Percentiles rank a stretch among this genome's conserved stretches.
These are phyloP conservation scores for Trichoderma asperelloides DNA, from an alignment of 495 filamentous ascomycete genomes.

Conservation along the genomic window DNA sequence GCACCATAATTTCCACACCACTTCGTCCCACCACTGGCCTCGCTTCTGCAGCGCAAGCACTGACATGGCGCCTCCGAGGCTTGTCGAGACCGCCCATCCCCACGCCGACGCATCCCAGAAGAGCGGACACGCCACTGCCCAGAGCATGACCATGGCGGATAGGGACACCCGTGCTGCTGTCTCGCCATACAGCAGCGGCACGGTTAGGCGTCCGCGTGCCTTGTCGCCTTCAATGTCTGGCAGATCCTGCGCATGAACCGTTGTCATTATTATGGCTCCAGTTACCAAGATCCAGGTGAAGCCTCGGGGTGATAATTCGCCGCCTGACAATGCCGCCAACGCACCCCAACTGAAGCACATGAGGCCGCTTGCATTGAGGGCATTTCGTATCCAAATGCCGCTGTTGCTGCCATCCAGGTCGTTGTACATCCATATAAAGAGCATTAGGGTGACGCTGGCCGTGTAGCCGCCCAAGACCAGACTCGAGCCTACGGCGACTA, in stretches of 20 bases:
- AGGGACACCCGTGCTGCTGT: constrained; percentile 26
- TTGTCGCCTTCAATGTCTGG: constrained; percentile 34
- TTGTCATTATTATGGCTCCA: constrained; percentile 30
- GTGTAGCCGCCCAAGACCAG: constrained; percentile 13
- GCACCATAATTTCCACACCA: constrained; percentile 21
- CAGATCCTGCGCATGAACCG: constrained; percentile 39
- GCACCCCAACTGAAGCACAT: constrained; percentile 23
- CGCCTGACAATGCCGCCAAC: neutral
- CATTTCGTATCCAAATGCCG: constrained; percentile 20
- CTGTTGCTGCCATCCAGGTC: constrained; percentile 21
- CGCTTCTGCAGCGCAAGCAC: constrained; percentile 15
- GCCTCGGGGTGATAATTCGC: constrained; percentile 13
- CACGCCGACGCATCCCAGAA: constrained; percentile 25
- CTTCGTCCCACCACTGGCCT: constrained; percentile 14
- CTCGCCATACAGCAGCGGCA: constrained; percentile 35
- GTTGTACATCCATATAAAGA: constrained; percentile 27
- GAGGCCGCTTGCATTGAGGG: constrained; percentile 24
- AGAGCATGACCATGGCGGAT: constrained; percentile 26
- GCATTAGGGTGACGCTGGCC: constrained; percentile 20
- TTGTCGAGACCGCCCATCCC: neutral
- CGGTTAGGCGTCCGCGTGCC: constrained; percentile 27
- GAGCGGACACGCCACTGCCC: constrained; percentile 27
- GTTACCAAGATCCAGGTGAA: constrained; percentile 32
- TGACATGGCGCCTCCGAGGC: constrained; percentile 4
- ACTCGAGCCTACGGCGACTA: constrained; percentile 13